These are phyloP conservation scores for Fusarium anguioides DNA, from an alignment of 2,329 filamentous ascomycete genomes.

Conservation along the genomic window DNA sequence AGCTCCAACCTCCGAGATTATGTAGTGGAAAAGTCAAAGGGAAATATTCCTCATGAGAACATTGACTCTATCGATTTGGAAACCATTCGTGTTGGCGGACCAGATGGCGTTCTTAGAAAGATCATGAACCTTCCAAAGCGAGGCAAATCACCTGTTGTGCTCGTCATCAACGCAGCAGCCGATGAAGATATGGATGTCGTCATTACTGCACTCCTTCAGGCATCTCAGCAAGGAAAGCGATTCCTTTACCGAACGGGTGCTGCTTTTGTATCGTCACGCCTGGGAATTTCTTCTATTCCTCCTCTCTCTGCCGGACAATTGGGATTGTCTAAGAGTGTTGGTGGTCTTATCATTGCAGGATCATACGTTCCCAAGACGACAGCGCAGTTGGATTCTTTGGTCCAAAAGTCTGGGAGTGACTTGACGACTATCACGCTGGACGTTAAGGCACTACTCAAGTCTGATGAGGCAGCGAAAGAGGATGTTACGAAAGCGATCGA, in stretches of 20 bases:
- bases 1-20: conserved; percentile 61
- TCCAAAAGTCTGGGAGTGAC: conserved; percentile 51
- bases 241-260: conserved; percentile 56
- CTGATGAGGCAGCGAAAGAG: conserved; percentile 45
- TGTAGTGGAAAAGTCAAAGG: conserved; percentile 64
- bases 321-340: conserved; percentile 51
- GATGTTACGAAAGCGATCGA: conserved; percentile 49
- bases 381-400: conserved; percentile 60
- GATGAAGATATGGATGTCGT: conserved; percentile 68
- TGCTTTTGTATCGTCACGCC: conserved; percentile 58
- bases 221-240: conserved; percentile 47
- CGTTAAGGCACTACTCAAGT: conserved; percentile 59
- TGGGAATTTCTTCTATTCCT: conserved; percentile 63
- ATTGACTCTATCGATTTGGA: conserved; percentile 58
- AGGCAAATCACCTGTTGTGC: conserved; percentile 46
- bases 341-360: conserved; percentile 66
- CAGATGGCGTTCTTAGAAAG: conserved; percentile 54
- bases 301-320: conserved; percentile 61
- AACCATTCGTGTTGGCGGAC: conserved; percentile 60
- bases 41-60: conserved; percentile 51
- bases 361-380: conserved; percentile 71
- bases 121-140: conserved; percentile 48
- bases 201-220: conserved; percentile 58
- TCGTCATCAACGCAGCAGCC: conserved; percentile 64
- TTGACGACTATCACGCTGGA: conserved; percentile 60